A percentile compares a stretch with the other conserved stretches of the same genome.
Conservation (phyloP, 1,139 yeast genomes). For the Nematodospora anomalae region DNA sequence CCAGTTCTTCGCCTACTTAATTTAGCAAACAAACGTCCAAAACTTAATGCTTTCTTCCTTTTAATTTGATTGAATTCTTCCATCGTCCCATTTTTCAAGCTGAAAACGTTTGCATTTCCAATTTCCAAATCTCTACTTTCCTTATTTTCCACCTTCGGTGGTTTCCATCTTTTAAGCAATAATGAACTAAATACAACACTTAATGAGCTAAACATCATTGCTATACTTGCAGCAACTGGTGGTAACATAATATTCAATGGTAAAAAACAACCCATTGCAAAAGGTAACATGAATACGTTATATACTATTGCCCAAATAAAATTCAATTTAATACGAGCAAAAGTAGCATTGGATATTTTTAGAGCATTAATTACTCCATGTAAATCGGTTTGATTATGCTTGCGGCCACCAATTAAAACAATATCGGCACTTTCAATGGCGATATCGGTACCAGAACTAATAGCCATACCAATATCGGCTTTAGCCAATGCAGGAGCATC, state of each 20-base stretch:
- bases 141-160: constrained; percentile 32
- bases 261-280: constrained; percentile 88
- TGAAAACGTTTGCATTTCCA: constrained; percentile 23
- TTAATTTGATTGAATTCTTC: constrained; percentile 32
- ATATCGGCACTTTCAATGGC: constrained; percentile 96
- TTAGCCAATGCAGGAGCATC: constrained; percentile 95
- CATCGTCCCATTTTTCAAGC: constrained; percentile 30
- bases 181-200: constrained; percentile 86
- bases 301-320: constrained; percentile 85
- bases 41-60: constrained; percentile 15
- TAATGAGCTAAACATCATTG: constrained; percentile 92
- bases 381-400: constrained; percentile 43
- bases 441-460: constrained; percentile 90
- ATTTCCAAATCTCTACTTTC: constrained; percentile 25
- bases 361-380: constrained; percentile 72
- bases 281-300: constrained; percentile 85
- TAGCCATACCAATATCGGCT: constrained; percentile 87
- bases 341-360: constrained; percentile 69
- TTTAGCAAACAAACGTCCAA: constrained; percentile 7
- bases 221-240: constrained; percentile 89
- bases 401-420: constrained; percentile 52
- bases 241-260: constrained; percentile 78
- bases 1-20: constrained; percentile 3
- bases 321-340: constrained; percentile 74
- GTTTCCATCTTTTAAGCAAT: constrained; percentile 61